Base-by-base conservation (phyloP, 208 protist genomes). In the Trypanosoma rangeli region DNA sequence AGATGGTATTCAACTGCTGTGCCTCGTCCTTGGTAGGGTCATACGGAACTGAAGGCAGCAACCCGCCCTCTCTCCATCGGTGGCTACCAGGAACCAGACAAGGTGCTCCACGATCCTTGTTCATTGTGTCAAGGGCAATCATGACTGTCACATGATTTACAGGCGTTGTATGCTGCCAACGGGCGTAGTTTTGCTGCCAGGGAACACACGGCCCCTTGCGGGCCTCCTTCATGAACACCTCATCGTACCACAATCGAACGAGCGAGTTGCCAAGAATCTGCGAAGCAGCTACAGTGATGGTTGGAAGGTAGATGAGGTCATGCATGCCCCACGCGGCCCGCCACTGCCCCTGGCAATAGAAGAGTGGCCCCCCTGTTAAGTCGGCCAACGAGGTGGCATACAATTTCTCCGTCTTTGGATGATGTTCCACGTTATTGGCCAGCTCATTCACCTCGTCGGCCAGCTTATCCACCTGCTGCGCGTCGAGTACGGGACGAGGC, bases 321-420 rank as follows among this genome's bases (percentile, higher is more conserved):
- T 95, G 90, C 87, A 95, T 90, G 0, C 85, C 87, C 87, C 90
- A 93, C 24, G 78, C 64, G 52, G 86, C 83, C 5, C 90, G 74
- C 87, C 90, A 95, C 79, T 92, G 87, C 1, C 90, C 90, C 59
- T 93, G 87, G 50, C 90, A 92, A 67, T 84, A 92, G 73, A 95
- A 95, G 1, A 95, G 70, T n/a, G 86, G 87, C 18, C 87, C 85
- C n/a, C 67, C 74, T 9, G 82, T 93, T 33, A 93, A 57, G 67
- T 91, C 74, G 3, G 85, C 83, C 35, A 95, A 76, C n/a, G 87
- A 89, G 24, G 87, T 95, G 22, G 85, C 83, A 75, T 92, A 95
- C 26, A 93, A 76, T 59, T 87, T 80, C 58, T 93, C 85, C 46
- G 80, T 83, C 70, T 90, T 90, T 37, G 85, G 85, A 73, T 92